Evolutionary conservation across 352 stramenopile species (phyloP).

Genomic region (Blastocystis sp.): DNA sequence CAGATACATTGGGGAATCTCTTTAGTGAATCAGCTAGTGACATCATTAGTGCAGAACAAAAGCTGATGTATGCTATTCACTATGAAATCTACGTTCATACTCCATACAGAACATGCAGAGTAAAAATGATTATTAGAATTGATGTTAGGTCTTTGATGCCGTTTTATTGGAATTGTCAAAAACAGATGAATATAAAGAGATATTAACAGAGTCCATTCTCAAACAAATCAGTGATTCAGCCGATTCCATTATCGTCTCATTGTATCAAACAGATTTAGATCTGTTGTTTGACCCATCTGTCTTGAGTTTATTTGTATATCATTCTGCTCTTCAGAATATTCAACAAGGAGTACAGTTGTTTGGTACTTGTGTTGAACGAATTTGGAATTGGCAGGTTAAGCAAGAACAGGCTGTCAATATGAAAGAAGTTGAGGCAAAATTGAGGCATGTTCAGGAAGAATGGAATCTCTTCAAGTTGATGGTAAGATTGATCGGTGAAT

Average conservation of each 20-base stretch:
- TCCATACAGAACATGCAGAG: background rate
- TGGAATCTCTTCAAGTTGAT: background rate
- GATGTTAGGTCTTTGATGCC: background rate
- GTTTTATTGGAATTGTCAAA: background rate
- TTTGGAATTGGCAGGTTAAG: background rate
- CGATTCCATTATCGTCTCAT: background rate
- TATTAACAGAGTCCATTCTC: background rate
- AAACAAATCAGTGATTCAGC: background rate
- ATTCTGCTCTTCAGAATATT: background rate
- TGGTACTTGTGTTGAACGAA: background rate
- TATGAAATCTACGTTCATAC: constrained; percentile 40
- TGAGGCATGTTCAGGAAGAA: background rate
- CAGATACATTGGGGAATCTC: background rate
- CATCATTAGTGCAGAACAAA: constrained; percentile 29
- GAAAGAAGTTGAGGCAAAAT: background rate
- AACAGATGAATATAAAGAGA: background rate
- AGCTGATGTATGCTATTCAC: constrained; percentile 1
- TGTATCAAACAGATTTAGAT: background rate
- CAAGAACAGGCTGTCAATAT: background rate
- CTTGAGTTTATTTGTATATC: background rate
- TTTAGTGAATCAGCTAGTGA: background rate
- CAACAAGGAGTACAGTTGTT: background rate
- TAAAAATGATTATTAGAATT: background rate
- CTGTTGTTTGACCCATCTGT: background rate
- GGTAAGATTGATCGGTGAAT: background rate